Base-by-base conservation (phyloP, 768 basidiomycete genomes). In the Kwoniella bestiolae region DNA sequence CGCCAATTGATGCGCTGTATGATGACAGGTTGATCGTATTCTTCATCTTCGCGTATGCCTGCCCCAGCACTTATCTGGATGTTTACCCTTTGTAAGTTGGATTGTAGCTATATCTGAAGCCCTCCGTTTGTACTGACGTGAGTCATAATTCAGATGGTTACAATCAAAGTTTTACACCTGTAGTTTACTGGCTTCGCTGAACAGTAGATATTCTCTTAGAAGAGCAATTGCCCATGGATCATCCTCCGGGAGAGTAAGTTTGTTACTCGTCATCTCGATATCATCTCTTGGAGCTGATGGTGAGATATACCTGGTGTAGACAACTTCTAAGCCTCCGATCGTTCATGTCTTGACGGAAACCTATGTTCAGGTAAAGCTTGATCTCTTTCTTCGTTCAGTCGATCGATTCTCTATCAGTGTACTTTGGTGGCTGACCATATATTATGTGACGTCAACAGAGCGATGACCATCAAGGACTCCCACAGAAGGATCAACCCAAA, bases 321-420 rank as follows among this genome's bases (percentile, higher is more conserved):
- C 34, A 14, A 26, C 31, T 9, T 29, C 57, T 0, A 66, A 50
- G 11, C 28, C 31, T 18, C 28, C 58, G 52, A 35, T 53, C 32
- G 58, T 66, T 3, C 57, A 59, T 34, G 58, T 66, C 25, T 14
- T 53, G 28, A 66, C 65, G 3, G 65, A 66, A 34, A 66, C 65
- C 16, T 66, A 60, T 47, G 38, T 66, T 21, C 57, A 59, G 35
- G 65, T 66, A n/a, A 26, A 25, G 65, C 60, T 18, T 2, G 16
- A 12, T 23, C 8, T 23, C 26, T 7, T 23, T 21, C 6, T 11
- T 34, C 26, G 9, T 23, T 7, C 8, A n/a, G n/a, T n/a, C n/a
- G n/a, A n/a, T n/a, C n/a, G n/a, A n/a, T n/a, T n/a, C n/a, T n/a
- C n/a, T n/a, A n/a, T n/a, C n/a, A n/a, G n/a, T n/a, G 7, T 50